Percentiles rank a stretch among this genome's conserved stretches.
phyloP scores from a whole-genome alignment of 257 asterid species.

The Primulina eburnea region DNA sequence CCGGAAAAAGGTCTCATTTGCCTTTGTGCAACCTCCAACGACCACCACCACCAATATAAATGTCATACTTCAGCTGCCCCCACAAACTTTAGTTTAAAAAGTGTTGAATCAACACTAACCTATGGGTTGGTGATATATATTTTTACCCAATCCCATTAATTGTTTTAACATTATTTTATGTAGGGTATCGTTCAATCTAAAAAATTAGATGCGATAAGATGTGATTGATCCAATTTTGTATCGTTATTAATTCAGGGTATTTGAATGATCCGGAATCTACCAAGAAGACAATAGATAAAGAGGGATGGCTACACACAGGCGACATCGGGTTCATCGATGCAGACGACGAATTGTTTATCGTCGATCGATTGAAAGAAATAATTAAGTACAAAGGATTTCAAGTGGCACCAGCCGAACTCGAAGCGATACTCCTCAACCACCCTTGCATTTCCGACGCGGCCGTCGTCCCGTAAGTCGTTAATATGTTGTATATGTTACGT shows the following conservation, averaged over 20 bases:
- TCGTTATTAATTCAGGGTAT: slow-evolving; percentile 29
- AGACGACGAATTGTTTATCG: slow-evolving; percentile 52
- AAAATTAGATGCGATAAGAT: too few species aligned
- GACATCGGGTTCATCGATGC: slow-evolving; percentile 43
- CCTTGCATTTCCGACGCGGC: slow-evolving; percentile 36
- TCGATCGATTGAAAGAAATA: slow-evolving; percentile 46
- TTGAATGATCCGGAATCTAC: slow-evolving; percentile 43
- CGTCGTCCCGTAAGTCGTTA: slow-evolving; percentile 40
- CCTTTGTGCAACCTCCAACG: too few species aligned
- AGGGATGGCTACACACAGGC: slow-evolving; percentile 53
- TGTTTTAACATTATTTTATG: too few species aligned
- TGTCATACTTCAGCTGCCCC: not conserved
- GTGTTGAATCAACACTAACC: too few species aligned
- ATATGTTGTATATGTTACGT: too few species aligned
- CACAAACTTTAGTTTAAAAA: not conserved
- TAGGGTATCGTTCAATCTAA: too few species aligned
- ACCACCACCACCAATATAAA: not conserved
- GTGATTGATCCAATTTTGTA: too few species aligned
- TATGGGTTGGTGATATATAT: too few species aligned
- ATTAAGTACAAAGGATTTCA: slow-evolving; percentile 52
- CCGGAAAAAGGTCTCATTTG: not conserved
- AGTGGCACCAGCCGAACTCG: slow-evolving; percentile 56
- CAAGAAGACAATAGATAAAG: slow-evolving; percentile 38
- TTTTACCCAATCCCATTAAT: too few species aligned
- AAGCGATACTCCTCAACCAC: not conserved